Conservation (phyloP, 805 yeast genomes). For the Kodamaea leandrae region DNA sequence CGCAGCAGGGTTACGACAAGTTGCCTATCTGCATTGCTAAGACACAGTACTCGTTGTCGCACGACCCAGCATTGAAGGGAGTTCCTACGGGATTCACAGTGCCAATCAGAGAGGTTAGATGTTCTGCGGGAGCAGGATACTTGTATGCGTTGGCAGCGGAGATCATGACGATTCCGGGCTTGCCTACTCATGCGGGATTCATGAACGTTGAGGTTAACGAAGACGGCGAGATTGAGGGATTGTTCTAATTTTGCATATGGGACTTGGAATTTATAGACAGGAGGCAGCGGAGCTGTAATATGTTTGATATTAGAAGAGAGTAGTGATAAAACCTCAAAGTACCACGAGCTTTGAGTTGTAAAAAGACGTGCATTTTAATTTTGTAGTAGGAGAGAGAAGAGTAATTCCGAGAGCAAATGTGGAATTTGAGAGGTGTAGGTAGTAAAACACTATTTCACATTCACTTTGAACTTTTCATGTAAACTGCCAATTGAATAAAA, state of each 20-base stretch:
- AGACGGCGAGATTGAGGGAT: slow-evolving; percentile 88
- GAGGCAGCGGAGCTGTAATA: too few species aligned
- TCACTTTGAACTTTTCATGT: too few species aligned
- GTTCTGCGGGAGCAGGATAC: slow-evolving; percentile 95
- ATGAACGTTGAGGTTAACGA: slow-evolving; percentile 95
- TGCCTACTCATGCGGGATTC: slow-evolving; percentile 94
- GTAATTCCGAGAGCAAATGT: too few species aligned
- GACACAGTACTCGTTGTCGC: slow-evolving; percentile 94
- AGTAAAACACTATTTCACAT: too few species aligned
- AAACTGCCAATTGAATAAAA: too few species aligned
- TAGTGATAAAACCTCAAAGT: not conserved
- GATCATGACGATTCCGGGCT: slow-evolving; percentile 95
- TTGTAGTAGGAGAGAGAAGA: too few species aligned
- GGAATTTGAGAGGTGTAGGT: too few species aligned
- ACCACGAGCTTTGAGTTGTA: too few species aligned
- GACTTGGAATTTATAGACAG: not conserved
- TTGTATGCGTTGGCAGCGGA: slow-evolving; percentile 95
- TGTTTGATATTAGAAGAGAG: too few species aligned
- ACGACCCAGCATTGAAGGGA: slow-evolving; percentile 89
- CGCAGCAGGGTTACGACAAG: slow-evolving; percentile 83
- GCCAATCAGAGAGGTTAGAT: slow-evolving; percentile 92
- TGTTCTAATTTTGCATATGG: slow-evolving; percentile 67
- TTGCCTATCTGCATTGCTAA: slow-evolving; percentile 96
- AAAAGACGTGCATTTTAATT: too few species aligned
- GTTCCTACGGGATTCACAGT: slow-evolving; percentile 92